Conservation (phyloP, 441 rosid genomes). For the Metrosideros polymorpha region DNA sequence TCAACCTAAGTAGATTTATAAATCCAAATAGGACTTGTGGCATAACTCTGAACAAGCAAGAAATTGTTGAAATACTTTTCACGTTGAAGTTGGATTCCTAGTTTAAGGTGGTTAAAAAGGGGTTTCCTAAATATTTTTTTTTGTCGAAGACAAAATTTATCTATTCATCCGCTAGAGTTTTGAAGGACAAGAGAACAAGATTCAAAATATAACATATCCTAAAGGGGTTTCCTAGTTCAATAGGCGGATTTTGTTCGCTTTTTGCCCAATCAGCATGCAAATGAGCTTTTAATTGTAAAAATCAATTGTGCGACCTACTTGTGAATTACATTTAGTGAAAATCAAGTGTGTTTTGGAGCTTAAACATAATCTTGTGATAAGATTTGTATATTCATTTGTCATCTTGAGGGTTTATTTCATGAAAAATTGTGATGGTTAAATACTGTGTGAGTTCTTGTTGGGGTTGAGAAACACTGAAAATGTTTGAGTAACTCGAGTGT, state of each 20-base stretch:
- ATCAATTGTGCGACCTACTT: neutral
- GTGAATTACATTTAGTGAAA: neutral
- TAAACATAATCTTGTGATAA: neutral
- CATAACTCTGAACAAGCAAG: neutral
- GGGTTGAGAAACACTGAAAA: neutral
- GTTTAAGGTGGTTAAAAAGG: neutral
- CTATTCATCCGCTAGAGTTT: too few relatives aligned
- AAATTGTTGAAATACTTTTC: neutral
- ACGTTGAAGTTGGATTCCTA: neutral
- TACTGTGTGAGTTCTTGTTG: neutral
- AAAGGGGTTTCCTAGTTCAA: neutral
- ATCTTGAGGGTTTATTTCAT: neutral
- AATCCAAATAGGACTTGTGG: neutral
- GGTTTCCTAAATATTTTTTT: neutral
- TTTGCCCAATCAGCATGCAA: neutral
- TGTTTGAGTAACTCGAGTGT: neutral
- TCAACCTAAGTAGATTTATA: too few relatives aligned
- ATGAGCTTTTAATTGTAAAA: neutral
- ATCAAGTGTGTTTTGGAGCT: neutral
- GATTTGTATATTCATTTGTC: neutral
- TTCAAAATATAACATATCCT: too few relatives aligned
- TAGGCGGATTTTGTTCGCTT: neutral
- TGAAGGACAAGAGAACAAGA: too few relatives aligned
- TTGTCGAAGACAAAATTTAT: too few relatives aligned
- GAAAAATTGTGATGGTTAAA: fast-evolving